Base-by-base conservation (phyloP, 441 rosid species). In the Euphorbia corollata region DNA sequence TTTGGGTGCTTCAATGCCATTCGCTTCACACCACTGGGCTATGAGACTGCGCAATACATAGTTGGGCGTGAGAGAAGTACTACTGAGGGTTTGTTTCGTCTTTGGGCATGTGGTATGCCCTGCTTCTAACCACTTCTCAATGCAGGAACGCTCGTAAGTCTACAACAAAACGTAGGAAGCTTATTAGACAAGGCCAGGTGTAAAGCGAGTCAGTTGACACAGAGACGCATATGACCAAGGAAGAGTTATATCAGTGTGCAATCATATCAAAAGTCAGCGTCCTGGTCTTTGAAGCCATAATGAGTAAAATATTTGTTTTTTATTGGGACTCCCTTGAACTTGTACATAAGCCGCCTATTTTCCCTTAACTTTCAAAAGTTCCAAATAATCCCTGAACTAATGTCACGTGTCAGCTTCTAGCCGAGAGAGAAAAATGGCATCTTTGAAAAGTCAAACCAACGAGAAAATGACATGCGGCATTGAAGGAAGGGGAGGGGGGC, bases 11-110 rank as follows among this genome's bases (percentile, higher is more conserved):
- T 93, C 92, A 6, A 90, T 84, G 66, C 89, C 93, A 65, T 93
- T 89, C 64, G 87, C 81, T 72, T 89, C 98, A 18, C 98, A 90
- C 99, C 99, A 93, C 68, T 91, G 96, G 48, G 92, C 91, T 76
- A 93, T 93, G 62, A 93, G 91, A 76, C 96, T 93, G 43, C 96
- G 96, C 48, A 93, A 83, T 56, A 83, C 97, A 67, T 82, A 93
- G 77, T 93, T 93, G 8, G 97, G 91, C 7, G 98, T 93, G 61
- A 89, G 82, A 18, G 81, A 81, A 61, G 80, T 77, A 75, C 89
- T 81, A 15, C 76, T 76, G 67, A 93, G 83, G 5, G 79, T 73
- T 79, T 87, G 92, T 74, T 84, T 91, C 23, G 98, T 90, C 85
- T 90, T 93, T 24, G 98, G 98, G 72, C 98, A 93, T 53, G 97